Evolutionary conservation across 2,329 filamentous ascomycete genomes (phyloP), one percentile per base, ranked within the genome.

Genomic region (Fusarium guadeloupense): DNA sequence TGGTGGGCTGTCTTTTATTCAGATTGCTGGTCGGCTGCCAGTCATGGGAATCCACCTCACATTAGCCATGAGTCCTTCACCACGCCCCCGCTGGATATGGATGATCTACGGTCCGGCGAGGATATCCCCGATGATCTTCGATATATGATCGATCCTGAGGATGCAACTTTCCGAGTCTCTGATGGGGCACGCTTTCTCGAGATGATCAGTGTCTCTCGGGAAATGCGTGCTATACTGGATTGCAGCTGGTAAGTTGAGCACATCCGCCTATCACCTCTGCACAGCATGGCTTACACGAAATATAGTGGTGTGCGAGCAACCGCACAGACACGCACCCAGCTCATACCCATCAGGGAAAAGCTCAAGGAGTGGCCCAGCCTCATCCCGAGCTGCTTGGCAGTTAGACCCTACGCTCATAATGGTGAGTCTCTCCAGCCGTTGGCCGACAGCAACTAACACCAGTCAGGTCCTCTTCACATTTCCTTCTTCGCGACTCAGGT

Each of bases 21-120:
- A 1, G 80, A 82, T 49, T 74, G 74, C 23, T 82, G 80, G 80
- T 76, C 79, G 2, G 73, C 78, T 2, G 72, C 81, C 23, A 77
- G 76, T 31, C 79, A 81, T 52, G 80, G 80, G 1, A 80, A 80
- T 41, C 78, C 80, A 5, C 78, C 79, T 3, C 79, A 81, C 57
- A 77, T 82, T 21, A 72, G 73, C 41, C 58, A 61, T 4, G 71
- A 69, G 4, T 77, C 79, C 0, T 81, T 77, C 47, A 76, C 74
- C 40, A 82, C 80, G 1, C 53, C 70, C 1, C 64, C 71, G 3
- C 71, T 76, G 7, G 68, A 71, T 6, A 73, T 80, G 63, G 78
- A 80, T 3, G 79, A 82, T 56, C 46, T 81, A 9, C 64, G 72
- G 8, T 75, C 71, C 16, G 79, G 81, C 26, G 80, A 81, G 59